Evolutionary conservation across 306 rosid genomes (phyloP), one percentile per base, ranked within the genome.

Genomic region (Vigna hirtella): DNA sequence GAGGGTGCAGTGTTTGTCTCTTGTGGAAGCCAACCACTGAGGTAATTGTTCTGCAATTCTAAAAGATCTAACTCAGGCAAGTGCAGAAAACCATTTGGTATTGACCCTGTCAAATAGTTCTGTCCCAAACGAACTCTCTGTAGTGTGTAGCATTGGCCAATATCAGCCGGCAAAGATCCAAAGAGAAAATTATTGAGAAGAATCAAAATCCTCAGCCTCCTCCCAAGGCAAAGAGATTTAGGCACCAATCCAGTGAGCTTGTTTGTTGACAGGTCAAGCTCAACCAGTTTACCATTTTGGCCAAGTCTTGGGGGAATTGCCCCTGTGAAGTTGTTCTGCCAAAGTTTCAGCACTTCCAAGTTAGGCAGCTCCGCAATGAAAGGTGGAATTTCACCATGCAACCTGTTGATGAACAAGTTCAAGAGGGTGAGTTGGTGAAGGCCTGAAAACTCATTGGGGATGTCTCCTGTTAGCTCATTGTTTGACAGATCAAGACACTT

Each of bases 251-350:
- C 98, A 7, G 98, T 92, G 88, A 94, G 94, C 83, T 94, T 94
- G 43, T 94, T 94, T 15, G 90, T 85, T 45, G 98, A 94, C 59
- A 94, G 83, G 76, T 94, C 98, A 70, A 94, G 90, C 79, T 86
- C 91, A 52, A 18, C 22, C 43, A 94, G 30, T 16, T 75, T 86
- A n/a, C 94, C 93, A 83, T 87, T 94, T 81, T 82, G 84, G 32
- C 98, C 98, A 36, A 94, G 94, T 81, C 74, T 86, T 4, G 86
- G 58, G 71, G 98, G 97, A 40, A 94, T 89, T 8, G 86, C 28
- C 9, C 97, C 98, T 2, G 97, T 92, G 87, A 94, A 94, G 32
- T 90, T 88, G 83, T 94, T 94, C 52, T 85, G 88, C 98, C 98
- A 94, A 56, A 94, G 88, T 83, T 87, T 82, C 76, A 94, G 52